phyloP scores from a whole-genome alignment of 208 protist species.

The Trypanosoma scelopori region DNA sequence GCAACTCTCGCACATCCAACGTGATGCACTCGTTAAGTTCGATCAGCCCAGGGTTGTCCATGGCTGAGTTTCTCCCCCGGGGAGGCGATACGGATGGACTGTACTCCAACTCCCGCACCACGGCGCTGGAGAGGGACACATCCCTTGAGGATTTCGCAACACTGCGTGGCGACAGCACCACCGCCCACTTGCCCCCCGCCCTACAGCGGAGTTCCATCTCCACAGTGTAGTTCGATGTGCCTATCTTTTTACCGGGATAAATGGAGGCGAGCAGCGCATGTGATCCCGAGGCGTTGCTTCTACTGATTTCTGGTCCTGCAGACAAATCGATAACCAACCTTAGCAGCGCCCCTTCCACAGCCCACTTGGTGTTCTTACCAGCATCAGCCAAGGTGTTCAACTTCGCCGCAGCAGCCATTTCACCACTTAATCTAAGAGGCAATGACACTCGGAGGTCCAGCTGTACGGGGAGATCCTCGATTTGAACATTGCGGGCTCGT shows the following conservation, averaged over 20 bases:
- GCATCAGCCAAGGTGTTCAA: not conserved
- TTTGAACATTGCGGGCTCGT: not conserved
- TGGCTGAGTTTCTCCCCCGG: not conserved
- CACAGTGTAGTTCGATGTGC: conserved; percentile 7
- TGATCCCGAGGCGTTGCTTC: not conserved
- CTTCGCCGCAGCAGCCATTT: not conserved
- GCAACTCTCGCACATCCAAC: conserved; percentile 11
- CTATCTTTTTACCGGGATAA: conserved; percentile 4
- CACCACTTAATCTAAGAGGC: not conserved
- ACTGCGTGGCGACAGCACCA: conserved; percentile 4
- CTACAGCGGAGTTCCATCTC: conserved; percentile 7
- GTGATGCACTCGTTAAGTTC: conserved; percentile 15
- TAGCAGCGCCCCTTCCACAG: conserved; percentile 5
- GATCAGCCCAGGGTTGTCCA: not conserved
- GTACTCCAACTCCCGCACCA: conserved; percentile 14
- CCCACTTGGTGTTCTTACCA: conserved; percentile 10
- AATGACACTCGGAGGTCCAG: conserved; percentile 3
- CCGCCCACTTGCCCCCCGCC: conserved; percentile 13
- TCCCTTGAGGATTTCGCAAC: not conserved
- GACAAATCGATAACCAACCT: conserved; percentile 24
- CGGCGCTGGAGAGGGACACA: not conserved
- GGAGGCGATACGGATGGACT: conserved; percentile 1
- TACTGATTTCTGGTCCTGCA: conserved; percentile 6
- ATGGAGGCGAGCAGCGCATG: conserved; percentile 7
- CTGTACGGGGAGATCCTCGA: conserved; percentile 21